phyloP scores from a whole-genome alignment of 1,139 yeast species.

The Yamadazyma trypodendri region DNA sequence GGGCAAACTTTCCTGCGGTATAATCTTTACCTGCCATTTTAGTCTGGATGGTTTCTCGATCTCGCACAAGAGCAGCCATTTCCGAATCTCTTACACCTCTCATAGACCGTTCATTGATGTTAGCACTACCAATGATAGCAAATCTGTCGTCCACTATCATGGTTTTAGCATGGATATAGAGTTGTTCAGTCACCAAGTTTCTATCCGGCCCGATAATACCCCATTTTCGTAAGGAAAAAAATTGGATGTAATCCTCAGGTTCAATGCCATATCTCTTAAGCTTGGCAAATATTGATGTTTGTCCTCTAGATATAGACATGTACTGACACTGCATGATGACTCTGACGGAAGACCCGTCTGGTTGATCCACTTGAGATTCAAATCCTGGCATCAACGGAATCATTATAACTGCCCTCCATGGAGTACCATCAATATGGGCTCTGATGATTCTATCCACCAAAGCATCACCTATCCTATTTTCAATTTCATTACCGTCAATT shows the following conservation, averaged over 20 bases:
- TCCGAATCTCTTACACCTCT: constrained; percentile 93
- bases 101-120: constrained; percentile 94
- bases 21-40: constrained; percentile 82
- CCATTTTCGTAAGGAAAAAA: constrained; percentile 93
- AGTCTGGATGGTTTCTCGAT: constrained; percentile 70
- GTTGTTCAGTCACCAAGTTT: constrained; percentile 80
- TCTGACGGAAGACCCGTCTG: constrained; percentile 91
- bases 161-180: constrained; percentile 90
- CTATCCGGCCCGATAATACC: constrained; percentile 81
- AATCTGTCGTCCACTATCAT: constrained; percentile 92
- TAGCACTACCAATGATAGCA: constrained; percentile 95
- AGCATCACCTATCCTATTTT: constrained; percentile 94
- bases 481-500: constrained; percentile 81
- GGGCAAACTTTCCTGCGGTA: constrained; percentile 84
- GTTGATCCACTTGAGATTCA: constrained; percentile 88
- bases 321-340: constrained; percentile 97
- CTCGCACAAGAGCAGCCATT: constrained; percentile 84
- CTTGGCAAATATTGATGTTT: constrained; percentile 84
- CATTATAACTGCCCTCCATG: constrained; percentile 88
- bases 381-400: constrained; percentile 99
- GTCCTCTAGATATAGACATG: constrained; percentile 89
- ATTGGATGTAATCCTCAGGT: constrained; percentile 89
- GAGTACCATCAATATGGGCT: constrained; percentile 73
- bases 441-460: constrained; percentile 89
- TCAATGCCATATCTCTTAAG: constrained; percentile 75